A percentile compares a stretch with the other conserved stretches of the same genome.
phyloP scores from a whole-genome alignment of 306 rosid genomes.

The Dalbergia oliveri region DNA sequence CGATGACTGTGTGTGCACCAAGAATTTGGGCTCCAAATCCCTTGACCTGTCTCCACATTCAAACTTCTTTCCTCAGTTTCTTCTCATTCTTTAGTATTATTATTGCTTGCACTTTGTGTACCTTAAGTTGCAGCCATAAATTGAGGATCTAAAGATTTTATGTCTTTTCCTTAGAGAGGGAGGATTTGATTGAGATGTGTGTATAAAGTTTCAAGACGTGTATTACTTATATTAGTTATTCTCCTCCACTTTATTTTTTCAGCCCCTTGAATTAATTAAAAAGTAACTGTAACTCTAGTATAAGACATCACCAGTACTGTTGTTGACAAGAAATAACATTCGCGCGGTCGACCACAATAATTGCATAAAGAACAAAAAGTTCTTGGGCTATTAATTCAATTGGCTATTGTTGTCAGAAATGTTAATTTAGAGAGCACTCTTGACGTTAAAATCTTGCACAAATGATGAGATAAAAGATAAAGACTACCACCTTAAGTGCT shows the following conservation, averaged over 20 bases:
- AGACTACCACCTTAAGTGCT: too few species aligned
- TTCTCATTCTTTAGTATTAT: too few species aligned
- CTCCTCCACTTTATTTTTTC: neutral
- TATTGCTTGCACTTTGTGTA: too few species aligned
- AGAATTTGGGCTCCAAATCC: conserved; percentile 42
- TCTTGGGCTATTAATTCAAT: neutral
- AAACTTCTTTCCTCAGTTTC: conserved; percentile 36
- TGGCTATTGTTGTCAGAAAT: neutral
- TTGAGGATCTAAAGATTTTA: conserved; percentile 34
- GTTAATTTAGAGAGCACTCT: neutral
- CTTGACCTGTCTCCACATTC: conserved; percentile 41
- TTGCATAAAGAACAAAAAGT: neutral
- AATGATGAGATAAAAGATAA: neutral
- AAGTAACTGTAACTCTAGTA: neutral
- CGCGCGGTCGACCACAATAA: conserved; percentile 20
- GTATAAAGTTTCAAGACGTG: neutral
- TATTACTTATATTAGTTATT: neutral
- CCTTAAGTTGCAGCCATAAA: too few species aligned
- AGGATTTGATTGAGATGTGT: conserved; percentile 19
- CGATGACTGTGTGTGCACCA: neutral
- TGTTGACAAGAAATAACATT: neutral
- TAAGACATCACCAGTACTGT: neutral
- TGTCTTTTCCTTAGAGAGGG: neutral
- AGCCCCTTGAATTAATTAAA: neutral
- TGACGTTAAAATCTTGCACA: neutral